Evolutionary conservation across 345 rosid genomes (phyloP), one percentile per base, ranked within the genome.

Genomic region (Acer saccharum): DNA sequence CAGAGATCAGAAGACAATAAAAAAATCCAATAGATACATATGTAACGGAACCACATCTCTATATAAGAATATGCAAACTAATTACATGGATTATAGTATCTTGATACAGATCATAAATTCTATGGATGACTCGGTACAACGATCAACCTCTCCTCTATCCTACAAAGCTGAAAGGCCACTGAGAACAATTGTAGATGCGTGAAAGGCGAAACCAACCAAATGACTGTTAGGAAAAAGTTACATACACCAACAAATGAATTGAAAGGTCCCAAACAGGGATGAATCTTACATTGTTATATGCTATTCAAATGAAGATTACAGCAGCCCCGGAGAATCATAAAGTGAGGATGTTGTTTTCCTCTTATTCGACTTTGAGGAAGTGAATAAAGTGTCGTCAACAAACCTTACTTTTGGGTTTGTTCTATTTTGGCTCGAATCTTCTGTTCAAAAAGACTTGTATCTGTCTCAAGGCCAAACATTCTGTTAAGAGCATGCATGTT

Each of bases 401-500:
- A 69, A 43, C 10, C 82, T 83, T 72, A 86, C 84, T 83, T 84
- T 85, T 88, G 85, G 74, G 61, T 86, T 78, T 91, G 92, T 69
- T 86, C 88, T 1, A 80, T 83, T 88, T 94, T 94, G 68, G 97
- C 97, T 76, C 90, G 90, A 72, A 96, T 85, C 88, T 94, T 96
- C 68, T 90, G 90, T 79, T 94, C 99, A 64, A 94, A 80, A 7
- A 94, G 83, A 14, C 92, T 81, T 14, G 86, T 71, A 23, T 96
- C 98, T 44, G 94, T 87, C 82, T 92, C 99, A 1, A 96, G 97
- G 80, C 90, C 89, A 43, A 90, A 96, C 93, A 94, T 94, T 80
- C 99, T 84, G 87, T 91, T 96, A 65, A 96, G 95, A n/a, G 97
- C 98, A 81, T 92, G 95, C 98, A 94, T 96, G 65, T 94, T 96